These are phyloP conservation scores for Fonsecaea pugnacius DNA, from an alignment of 2,329 filamentous ascomycete species.

Conservation along the genomic window DNA sequence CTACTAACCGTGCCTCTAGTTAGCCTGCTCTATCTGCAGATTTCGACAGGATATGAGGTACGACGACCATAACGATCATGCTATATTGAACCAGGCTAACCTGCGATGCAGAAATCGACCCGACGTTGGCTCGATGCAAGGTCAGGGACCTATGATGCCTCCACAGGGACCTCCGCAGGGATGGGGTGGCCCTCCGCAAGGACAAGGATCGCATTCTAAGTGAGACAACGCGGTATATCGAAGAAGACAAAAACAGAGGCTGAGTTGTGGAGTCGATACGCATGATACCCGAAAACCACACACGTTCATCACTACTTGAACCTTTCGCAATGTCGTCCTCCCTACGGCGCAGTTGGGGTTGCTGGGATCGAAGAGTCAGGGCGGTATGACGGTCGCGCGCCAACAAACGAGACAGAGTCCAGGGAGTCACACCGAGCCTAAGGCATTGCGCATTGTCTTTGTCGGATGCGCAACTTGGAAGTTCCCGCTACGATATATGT, in stretches of 20 bases:
- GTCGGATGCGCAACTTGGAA: background rate
- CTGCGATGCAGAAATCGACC: conserved; percentile 29
- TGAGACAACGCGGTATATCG: conserved; percentile 9
- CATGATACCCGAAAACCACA: background rate
- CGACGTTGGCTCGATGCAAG: conserved; percentile 35
- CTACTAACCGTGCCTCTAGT: conserved; percentile 22
- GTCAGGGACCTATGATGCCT: conserved; percentile 20
- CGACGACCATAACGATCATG: background rate
- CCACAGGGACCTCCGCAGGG: conserved; percentile 65
- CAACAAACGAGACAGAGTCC: background rate
- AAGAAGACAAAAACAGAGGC: conserved; percentile 9
- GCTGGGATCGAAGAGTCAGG: background rate
- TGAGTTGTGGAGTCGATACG: conserved; percentile 20
- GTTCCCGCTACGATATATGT: background rate
- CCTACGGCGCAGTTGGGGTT: background rate
- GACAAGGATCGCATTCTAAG: conserved; percentile 24
- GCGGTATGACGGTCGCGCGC: background rate
- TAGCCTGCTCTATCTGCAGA: conserved; percentile 36
- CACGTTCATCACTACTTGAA: background rate
- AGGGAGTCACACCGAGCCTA: background rate
- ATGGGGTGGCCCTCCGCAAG: conserved; percentile 86
- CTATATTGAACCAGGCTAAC: conserved; percentile 1
- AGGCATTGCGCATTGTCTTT: background rate
- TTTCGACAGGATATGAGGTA: conserved; percentile 37
- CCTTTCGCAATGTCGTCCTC: background rate